A percentile compares a stretch with the other conserved stretches of the same genome.
phyloP scores from a whole-genome alignment of 164 flowering plant genomes.

The Kingdonia uniflora region DNA sequence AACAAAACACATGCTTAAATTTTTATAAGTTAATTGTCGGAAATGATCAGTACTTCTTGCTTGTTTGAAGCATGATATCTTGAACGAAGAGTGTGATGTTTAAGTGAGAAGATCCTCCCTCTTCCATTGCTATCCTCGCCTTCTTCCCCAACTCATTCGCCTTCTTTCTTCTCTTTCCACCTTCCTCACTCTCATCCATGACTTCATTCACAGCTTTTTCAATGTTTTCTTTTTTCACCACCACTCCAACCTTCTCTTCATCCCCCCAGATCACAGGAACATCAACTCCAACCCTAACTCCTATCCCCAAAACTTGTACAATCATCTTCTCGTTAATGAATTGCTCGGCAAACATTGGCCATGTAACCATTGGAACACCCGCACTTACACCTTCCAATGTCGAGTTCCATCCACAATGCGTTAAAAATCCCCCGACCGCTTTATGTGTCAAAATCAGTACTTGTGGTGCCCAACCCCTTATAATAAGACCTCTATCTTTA shows the following conservation, averaged over 20 bases:
- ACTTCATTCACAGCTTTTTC: constrained; percentile 26
- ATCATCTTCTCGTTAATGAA: constrained; percentile 45
- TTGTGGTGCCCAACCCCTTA: constrained; percentile 70
- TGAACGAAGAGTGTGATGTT: neutral
- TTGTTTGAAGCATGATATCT: constrained; percentile 13
- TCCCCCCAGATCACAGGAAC: constrained; percentile 26
- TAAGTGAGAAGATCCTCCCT: constrained; percentile 32
- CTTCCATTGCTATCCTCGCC: constrained; percentile 31
- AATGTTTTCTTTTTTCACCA: constrained; percentile 27
- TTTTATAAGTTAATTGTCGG: too few species aligned
- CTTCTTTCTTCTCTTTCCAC: constrained; percentile 21
- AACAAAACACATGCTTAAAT: too few species aligned
- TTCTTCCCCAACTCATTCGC: constrained; percentile 24
- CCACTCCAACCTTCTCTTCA: constrained; percentile 31
- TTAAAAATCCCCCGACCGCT: constrained; percentile 44
- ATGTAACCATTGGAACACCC: constrained; percentile 52
- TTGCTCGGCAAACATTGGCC: constrained; percentile 60
- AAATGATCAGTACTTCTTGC: neutral
- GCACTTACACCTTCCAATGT: constrained; percentile 36
- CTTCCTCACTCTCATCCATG: constrained; percentile 29
- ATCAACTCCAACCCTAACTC: constrained; percentile 33
- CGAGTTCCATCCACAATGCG: constrained; percentile 76
- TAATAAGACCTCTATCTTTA: constrained; percentile 37
- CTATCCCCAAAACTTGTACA: constrained; percentile 30
- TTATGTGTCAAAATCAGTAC: constrained; percentile 42